Evolutionary conservation across 305 asterid genomes (phyloP).

Genomic region (Fraxinus latifolia): DNA sequence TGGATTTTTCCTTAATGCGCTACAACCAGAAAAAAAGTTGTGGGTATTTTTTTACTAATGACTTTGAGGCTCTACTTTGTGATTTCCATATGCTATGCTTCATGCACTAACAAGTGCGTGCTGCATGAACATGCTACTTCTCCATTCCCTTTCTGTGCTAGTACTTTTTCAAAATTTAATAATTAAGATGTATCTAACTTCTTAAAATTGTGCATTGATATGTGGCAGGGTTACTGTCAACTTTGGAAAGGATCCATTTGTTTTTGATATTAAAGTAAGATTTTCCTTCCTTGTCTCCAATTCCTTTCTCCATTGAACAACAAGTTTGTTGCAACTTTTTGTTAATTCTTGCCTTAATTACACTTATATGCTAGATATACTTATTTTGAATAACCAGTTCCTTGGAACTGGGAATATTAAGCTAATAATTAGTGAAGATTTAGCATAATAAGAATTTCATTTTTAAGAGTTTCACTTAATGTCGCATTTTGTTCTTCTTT

Average conservation of each 20-base stretch:
- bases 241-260: slow-evolving; percentile 79
- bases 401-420: not conserved
- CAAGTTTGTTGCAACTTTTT: not conserved
- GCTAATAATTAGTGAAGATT: not conserved
- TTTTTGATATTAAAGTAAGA: slow-evolving; percentile 74
- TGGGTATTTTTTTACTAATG: not conserved
- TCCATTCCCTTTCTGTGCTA: slow-evolving; percentile 12
- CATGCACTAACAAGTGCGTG: slow-evolving; percentile 2
- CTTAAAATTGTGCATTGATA: slow-evolving; percentile 22
- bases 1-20: not conserved
- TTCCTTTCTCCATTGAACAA: slow-evolving; percentile 15
- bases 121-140: slow-evolving; percentile 22
- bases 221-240: slow-evolving; percentile 79
- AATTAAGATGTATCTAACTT: slow-evolving; percentile 17
- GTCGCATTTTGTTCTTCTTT: not conserved
- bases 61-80: not conserved
- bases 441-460: not conserved
- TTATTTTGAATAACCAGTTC: not conserved
- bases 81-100: not conserved
- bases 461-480: not conserved
- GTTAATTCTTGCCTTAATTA: not conserved
- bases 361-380: not conserved
- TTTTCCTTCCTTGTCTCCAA: slow-evolving; percentile 15
- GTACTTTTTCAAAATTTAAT: slow-evolving; percentile 12
- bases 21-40: not conserved